Evolutionary conservation across 257 asterid genomes (phyloP), one percentile per base, ranked within the genome.

Genomic region (Ajuga chamaepitys): DNA sequence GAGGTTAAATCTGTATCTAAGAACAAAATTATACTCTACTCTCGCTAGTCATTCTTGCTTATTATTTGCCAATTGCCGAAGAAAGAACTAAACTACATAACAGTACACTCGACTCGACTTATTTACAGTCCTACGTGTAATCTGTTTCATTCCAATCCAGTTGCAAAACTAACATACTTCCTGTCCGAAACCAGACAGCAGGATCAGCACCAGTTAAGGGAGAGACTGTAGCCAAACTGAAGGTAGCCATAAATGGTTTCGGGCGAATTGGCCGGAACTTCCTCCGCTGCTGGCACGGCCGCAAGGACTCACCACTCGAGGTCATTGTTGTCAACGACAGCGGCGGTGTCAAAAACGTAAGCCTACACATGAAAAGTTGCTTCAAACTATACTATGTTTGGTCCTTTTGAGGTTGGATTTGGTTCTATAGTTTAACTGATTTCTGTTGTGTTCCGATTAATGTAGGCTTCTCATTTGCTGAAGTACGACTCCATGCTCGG

Each of bases 281-380:
- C 78, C 95, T 90, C 32, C 86, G 95, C 10, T 92, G 97, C 83
- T 92, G 98, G 97, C 98, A 92, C 40, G 98, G 96, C 5, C 86
- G 95, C 35, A 80, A 88, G 71, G 86, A 88, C 61, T 88, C 98
- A 18, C 98, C 96, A n/a, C 86, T 88, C 3, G 98, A 91, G 2
- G 98, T 91, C 11, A 51, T 91, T 21, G 90, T 86, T 12, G 85
- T 88, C 70, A 91, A 91, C 26, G 96, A 91, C 87, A 91, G 96
- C 58, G 96, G 92, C 0, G 95, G 98, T 80, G 98, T 91, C 18
- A 91, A 86, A 78, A 91, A 86, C 25, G 96, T 88, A 81, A 69
- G 95, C 66, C 16, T 10, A 28, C 20, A 38, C 55, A 7, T 16
- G 9, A 13, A 40, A 53, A 10, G 7, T 37, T 9, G 4, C 9